Base-by-base conservation (phyloP, 164 flowering plant species). In the Euptelea pleiosperma region DNA sequence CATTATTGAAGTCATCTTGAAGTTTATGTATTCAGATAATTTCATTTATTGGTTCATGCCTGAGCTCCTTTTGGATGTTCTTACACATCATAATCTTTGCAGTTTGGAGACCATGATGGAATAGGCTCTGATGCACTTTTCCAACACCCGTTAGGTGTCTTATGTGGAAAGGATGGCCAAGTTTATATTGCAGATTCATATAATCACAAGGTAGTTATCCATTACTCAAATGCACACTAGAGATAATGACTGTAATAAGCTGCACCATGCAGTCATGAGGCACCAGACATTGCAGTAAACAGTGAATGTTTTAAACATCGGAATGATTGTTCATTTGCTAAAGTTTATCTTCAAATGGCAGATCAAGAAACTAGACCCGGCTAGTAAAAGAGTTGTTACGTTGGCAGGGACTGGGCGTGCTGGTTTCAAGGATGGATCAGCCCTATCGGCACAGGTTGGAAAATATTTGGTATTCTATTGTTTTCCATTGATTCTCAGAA, bases 101-200 rank as follows among this genome's bases (percentile, higher is more conserved):
- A 92, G 98, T 92, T 84, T 76, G 98, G 98, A 18, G 96, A 92
- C 55, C 91, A 78, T 56, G 98, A 92, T 69, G 98, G 98, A 46
- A 57, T 77, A 62, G 96, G 97, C 26, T 72, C 91, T 52, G 98
- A 89, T 75, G 98, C 81, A 58, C 97, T 87, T 73, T 78, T 92
- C 63, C 98, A 92, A 69, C 98, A 92, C 71, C 98, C 98, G 31
- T 61, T 92, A 57, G 98, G 98, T 46, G 87, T 92, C 46, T 68
- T 78, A 19, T 83, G 85, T 76, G 84, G 86, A 61, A 76, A 70
- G 30, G 76, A 81, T 75, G 91, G 88, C 49, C 81, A 74, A 61
- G 62, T 92, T 57, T 92, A 82, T 70, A 45, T 92, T 19, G 80
- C 98, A 48, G 96, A 92, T 78, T 86, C 96, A 50, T 92, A 89